phyloP scores from a whole-genome alignment of 768 basidiomycete species.

The Clathrus columnatus region DNA sequence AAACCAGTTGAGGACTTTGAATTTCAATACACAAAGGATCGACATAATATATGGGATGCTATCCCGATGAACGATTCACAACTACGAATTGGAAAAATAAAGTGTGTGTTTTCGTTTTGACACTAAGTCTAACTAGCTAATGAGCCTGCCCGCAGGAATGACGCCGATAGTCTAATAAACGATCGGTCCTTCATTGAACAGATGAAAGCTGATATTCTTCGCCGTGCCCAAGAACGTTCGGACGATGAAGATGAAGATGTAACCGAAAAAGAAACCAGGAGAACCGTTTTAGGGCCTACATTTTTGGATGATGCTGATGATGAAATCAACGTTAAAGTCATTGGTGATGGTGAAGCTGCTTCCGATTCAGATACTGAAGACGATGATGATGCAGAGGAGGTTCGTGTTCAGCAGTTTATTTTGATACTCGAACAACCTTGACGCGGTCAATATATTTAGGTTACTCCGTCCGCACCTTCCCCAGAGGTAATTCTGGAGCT shows the following conservation, averaged over 20 bases:
- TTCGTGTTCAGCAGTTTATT: background rate
- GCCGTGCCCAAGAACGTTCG: constrained; percentile 61
- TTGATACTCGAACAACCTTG: background rate
- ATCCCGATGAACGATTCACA: constrained; percentile 56
- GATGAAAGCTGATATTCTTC: constrained; percentile 78
- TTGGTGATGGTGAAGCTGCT: constrained; percentile 53
- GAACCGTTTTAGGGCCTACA: constrained; percentile 22
- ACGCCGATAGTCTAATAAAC: constrained; percentile 35
- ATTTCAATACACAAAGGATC: constrained; percentile 26
- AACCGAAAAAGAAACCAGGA: constrained; percentile 23
- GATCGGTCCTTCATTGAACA: constrained; percentile 57
- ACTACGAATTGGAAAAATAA: constrained; percentile 51
- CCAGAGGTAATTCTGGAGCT: constrained; percentile 64
- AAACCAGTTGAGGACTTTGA: constrained; percentile 14
- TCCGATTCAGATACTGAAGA: constrained; percentile 30
- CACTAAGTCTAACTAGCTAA: constrained; percentile 9
- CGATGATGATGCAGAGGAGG: constrained; percentile 25
- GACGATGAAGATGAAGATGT: constrained; percentile 51
- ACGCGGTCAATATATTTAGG: constrained; percentile 8
- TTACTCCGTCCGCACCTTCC: constrained; percentile 18
- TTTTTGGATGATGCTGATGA: constrained; percentile 43
- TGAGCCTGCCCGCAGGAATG: constrained; percentile 28
- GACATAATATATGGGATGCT: constrained; percentile 71
- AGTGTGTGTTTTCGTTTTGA: constrained; percentile 26
- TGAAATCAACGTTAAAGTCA: constrained; percentile 35